These are phyloP conservation scores for Inga oerstediana DNA, from an alignment of 306 rosid species.

Conservation along the genomic window DNA sequence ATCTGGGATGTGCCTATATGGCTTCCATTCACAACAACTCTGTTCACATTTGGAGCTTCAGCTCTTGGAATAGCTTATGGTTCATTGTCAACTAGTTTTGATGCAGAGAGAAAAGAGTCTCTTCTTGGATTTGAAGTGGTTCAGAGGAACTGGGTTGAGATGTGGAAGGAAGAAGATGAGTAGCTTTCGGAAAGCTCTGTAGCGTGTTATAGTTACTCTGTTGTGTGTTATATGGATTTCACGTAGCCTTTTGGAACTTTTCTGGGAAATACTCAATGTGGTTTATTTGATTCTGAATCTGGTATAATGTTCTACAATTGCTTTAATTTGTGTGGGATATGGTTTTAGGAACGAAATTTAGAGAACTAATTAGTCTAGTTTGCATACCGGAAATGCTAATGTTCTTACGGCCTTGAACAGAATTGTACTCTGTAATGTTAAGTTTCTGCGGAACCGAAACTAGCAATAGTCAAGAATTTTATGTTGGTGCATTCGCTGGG, in stretches of 20 bases:
- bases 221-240: background rate
- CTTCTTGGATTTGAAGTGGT: constrained; percentile 70
- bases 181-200: background rate
- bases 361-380: background rate
- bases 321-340: background rate
- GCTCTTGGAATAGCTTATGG: constrained; percentile 78
- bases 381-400: too few species aligned
- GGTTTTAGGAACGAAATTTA: background rate
- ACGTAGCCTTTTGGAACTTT: background rate
- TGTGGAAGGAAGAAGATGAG: constrained; percentile 80
- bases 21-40: constrained; percentile 66
- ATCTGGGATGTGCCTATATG: constrained; percentile 68
- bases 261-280: background rate
- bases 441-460: background rate
- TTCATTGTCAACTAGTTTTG: constrained; percentile 76
- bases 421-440: background rate
- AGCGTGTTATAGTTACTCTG: background rate
- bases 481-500: background rate
- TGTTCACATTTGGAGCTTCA: constrained; percentile 70
- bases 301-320: background rate
- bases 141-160: constrained; percentile 73
- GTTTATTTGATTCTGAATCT: background rate
- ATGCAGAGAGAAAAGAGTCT: constrained; percentile 65
- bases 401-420: background rate
- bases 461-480: background rate